A percentile compares a stretch with the other conserved stretches of the same genome.
phyloP scores from a whole-genome alignment of 305 asterid genomes.

The Euphrasia arctica region DNA sequence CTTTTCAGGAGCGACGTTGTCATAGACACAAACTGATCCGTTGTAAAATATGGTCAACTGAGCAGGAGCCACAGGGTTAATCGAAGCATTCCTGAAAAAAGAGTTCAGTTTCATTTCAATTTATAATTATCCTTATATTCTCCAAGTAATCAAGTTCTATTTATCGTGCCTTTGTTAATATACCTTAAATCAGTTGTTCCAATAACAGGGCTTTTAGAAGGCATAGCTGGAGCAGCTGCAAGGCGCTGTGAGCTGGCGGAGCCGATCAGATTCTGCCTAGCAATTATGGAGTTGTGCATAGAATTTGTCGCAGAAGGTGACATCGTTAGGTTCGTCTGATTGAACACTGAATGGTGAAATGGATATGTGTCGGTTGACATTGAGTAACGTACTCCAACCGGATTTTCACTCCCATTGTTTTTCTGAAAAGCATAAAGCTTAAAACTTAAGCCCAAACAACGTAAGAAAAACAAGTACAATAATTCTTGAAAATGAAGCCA shows the following conservation, averaged over 20 bases:
- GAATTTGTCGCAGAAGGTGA: constrained; percentile 35
- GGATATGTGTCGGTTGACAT: constrained; percentile 30
- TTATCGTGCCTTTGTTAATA: neutral
- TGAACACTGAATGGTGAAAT: constrained; percentile 30
- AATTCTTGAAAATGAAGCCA: neutral
- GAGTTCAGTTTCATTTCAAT: constrained; percentile 23
- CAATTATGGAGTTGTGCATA: constrained; percentile 21
- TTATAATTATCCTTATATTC: constrained; percentile 4
- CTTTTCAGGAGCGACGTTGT: constrained; percentile 72
- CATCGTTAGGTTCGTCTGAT: constrained; percentile 32
- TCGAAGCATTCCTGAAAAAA: constrained; percentile 44
- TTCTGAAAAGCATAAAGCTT: constrained; percentile 40
- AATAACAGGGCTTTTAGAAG: constrained; percentile 39
- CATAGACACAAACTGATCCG: constrained; percentile 77
- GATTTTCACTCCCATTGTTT: constrained; percentile 44
- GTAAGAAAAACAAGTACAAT: neutral
- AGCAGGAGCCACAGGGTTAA: constrained; percentile 45
- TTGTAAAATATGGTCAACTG: constrained; percentile 82
- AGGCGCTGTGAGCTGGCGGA: constrained; percentile 30
- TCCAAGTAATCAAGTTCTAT: neutral
- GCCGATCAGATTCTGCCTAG: constrained; percentile 37
- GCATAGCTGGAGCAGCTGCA: constrained; percentile 31
- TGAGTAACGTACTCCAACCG: constrained; percentile 45
- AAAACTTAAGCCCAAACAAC: neutral
- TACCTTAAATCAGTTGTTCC: constrained; percentile 75